Evolutionary conservation across 2,329 filamentous ascomycete genomes (phyloP), one percentile per base, ranked within the genome.

Genomic region (Sporothrix humicola): DNA sequence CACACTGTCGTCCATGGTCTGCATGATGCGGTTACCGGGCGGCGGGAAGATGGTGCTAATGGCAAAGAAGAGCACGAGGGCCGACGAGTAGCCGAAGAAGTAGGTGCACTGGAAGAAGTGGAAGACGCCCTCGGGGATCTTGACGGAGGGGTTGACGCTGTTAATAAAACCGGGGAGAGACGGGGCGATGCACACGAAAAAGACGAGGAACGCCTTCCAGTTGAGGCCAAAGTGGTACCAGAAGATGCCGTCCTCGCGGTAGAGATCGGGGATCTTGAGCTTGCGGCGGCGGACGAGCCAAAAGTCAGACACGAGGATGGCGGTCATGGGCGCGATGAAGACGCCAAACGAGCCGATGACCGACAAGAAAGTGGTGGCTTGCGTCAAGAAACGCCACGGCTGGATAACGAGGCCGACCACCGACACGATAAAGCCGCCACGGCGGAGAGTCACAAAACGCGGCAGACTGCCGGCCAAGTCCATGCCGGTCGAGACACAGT

Each of bases 391-490:
- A 69, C 87, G 79, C 87, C 87, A 89, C 0, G 87, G 87, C 73
- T 84, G 84, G 65, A 84, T 81, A 0, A 81, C 81, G 42, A 85
- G 83, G 17, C 82, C 82, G 6, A 87, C 79, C 2, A 86, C 76
- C 0, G 83, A 81, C 3, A 82, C 84, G 52, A 89, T 79, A 74
- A 86, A 86, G 1, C 83, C 83, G 1, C 88, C 88, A 1, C 88
- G 83, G 5, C 86, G 80, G 73, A 89, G 88, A 77, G 87, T 88
- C 79, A 89, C 84, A 74, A 84, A 88, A 44, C 81, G 82, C 0
- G 87, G 86, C 73, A 84, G 84, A 0, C 88, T 79, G 0, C 84
- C 85, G 0, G 87, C 83, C 72, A 89, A 80, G 76, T 89, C 88
- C 82, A 89, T 88, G 7, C 87, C 87, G 2, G 83, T 82, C 0